phyloP scores from a whole-genome alignment of 495 filamentous ascomycete genomes.

The Evernia prunastri region DNA sequence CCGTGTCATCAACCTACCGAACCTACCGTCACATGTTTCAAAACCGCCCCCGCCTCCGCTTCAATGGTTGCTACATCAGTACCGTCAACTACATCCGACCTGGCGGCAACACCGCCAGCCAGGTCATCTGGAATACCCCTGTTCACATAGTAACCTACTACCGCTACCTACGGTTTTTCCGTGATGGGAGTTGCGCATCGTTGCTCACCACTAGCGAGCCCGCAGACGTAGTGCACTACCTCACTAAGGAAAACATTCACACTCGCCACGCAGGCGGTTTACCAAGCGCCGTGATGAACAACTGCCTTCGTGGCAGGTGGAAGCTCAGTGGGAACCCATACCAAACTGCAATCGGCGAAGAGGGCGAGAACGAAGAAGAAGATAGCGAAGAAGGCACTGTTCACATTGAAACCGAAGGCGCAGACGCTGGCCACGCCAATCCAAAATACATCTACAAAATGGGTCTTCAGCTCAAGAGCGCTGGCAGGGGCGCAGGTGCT shows the following conservation, averaged over 20 bases:
- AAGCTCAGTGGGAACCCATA: slow-evolving; percentile 42
- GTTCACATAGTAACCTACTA: slow-evolving; percentile 97
- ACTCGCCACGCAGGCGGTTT: slow-evolving; percentile 30
- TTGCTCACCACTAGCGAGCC: slow-evolving; percentile 76
- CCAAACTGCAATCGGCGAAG: slow-evolving; percentile 25
- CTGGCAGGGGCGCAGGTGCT: slow-evolving; percentile 42
- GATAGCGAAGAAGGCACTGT: slow-evolving; percentile 56
- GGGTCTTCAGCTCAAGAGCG: slow-evolving; percentile 59
- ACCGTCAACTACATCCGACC: slow-evolving; percentile 91
- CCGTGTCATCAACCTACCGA: slow-evolving; percentile 21
- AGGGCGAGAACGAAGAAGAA: slow-evolving; percentile 27
- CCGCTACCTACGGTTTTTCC: slow-evolving; percentile 91
- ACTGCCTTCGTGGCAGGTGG: slow-evolving; percentile 58
- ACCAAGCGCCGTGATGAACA: slow-evolving; percentile 47
- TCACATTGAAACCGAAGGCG: slow-evolving; percentile 81
- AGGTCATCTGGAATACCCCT: slow-evolving; percentile 67
- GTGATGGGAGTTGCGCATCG: slow-evolving; percentile 74
- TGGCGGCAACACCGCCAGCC: slow-evolving; percentile 55
- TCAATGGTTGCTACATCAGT: slow-evolving; percentile 90
- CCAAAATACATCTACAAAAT: slow-evolving; percentile 76
- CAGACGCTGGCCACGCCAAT: slow-evolving; percentile 34
- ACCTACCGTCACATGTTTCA: slow-evolving; percentile 66
- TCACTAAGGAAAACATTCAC: slow-evolving; percentile 49
- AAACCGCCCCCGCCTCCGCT: slow-evolving; percentile 76
- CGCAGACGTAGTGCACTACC: slow-evolving; percentile 69